Evolutionary conservation across 495 filamentous ascomycete genomes (phyloP), one percentile per base, ranked within the genome.

Genomic region (Annulohypoxylon maeteangense): DNA sequence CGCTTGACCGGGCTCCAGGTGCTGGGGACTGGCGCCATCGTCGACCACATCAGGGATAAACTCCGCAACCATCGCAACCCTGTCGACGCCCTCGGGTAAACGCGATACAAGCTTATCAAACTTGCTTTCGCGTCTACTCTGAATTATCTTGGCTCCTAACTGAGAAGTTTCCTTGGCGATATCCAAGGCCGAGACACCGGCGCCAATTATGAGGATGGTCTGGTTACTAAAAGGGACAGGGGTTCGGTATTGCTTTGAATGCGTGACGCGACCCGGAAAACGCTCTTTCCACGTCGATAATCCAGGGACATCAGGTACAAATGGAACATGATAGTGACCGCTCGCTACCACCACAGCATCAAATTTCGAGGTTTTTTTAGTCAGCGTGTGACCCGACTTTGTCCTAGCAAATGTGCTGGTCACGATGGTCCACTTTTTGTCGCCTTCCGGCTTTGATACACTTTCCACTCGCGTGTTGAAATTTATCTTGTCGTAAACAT

Each of bases 231-330:
- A 87, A 10, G 70, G 73, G 4, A 83, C 75, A 0, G 89, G 81
- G 2, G 74, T 82, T 11, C 88, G 83, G 62, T 90, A 90, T 58
- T 81, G 83, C 69, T 90, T 90, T 1, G 89, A 90, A 76, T 90
- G 88, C 4, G 78, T 79, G 29, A 91, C 81, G 6, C 81, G 76
- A 12, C 70, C 55, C 0, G 88, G 86, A 76, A 84, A 89, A 44
- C 67, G 78, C 7, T 74, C 48, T 63, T 89, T 90, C 73, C 86
- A 85, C 4, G 82, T 80, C 0, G 81, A 65, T 10, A 91, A 75
- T 0, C 88, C 88, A 0, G 79, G 70, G 22, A 88, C 83, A 69
- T 88, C 81, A 7, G 88, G 88, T 1, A 90, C 77, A 2, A 81
- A 83, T 12, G 83, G 86, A 16, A 84, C 82, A 68, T 87, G 83